Evolutionary conservation across 75 land plant genomes (phyloP).

Genomic region (Cryptomeria japonica): DNA sequence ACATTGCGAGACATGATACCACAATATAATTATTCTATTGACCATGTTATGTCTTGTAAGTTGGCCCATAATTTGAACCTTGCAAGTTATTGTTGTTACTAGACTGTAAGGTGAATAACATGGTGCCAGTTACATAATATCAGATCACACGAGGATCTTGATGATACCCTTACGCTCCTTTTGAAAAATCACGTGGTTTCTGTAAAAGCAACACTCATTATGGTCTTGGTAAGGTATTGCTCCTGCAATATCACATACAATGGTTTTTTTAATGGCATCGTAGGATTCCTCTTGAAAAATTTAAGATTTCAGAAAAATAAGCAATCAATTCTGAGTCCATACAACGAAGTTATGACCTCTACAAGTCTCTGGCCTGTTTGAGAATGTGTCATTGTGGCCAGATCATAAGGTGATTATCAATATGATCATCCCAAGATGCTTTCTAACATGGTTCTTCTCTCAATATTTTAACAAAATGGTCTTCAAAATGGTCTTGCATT

Average conservation of each 20-base stretch:
- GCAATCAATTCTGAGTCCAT: background rate
- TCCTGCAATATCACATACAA: too few relatives aligned
- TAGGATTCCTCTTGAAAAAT: too few relatives aligned
- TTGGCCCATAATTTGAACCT: background rate
- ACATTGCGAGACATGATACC: too few relatives aligned
- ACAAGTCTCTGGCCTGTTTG: too few relatives aligned
- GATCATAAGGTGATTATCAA: background rate
- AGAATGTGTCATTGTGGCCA: background rate
- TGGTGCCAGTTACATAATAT: background rate
- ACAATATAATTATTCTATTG: too few relatives aligned
- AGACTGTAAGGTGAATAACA: background rate
- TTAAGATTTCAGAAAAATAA: too few relatives aligned
- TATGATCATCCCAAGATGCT: background rate
- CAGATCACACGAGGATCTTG: background rate
- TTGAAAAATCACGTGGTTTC: background rate
- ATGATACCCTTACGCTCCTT: background rate
- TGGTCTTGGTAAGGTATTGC: background rate
- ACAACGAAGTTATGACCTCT: background rate
- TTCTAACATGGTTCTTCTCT: background rate
- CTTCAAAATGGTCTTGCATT: background rate
- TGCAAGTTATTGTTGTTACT: background rate
- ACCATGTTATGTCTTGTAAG: background rate
- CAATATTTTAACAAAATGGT: background rate
- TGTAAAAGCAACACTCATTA: too few relatives aligned
- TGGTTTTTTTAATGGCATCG: too few relatives aligned